Percentiles rank a stretch among this genome's conserved stretches.
Conservation (phyloP, 495 filamentous ascomycete genomes). For the Filosporella fistucella region DNA sequence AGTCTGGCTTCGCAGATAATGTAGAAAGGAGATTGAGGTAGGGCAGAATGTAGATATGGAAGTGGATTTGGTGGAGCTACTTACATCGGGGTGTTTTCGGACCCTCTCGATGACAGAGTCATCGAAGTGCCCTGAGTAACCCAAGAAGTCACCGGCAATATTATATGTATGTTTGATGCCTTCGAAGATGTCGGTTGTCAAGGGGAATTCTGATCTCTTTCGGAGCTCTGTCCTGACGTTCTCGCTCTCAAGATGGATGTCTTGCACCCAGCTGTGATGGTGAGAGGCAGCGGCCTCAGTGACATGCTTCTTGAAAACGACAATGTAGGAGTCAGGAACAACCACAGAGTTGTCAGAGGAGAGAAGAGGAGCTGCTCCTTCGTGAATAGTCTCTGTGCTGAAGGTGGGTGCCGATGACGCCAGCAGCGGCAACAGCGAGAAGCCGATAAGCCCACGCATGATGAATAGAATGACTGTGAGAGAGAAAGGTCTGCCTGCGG, state of each 20-base stretch:
- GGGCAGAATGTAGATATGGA: too few relatives aligned
- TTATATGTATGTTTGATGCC: slow-evolving; percentile 96
- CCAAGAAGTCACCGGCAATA: slow-evolving; percentile 75
- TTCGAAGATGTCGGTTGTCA: slow-evolving; percentile 65
- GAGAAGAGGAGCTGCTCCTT: slow-evolving; percentile 82
- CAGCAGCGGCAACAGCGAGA: slow-evolving; percentile 31
- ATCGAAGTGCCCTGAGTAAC: slow-evolving; percentile 96
- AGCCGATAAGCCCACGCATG: slow-evolving; percentile 25
- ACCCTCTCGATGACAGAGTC: slow-evolving; percentile 89
- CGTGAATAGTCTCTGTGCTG: slow-evolving; percentile 72
- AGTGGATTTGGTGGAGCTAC: slow-evolving; percentile 31
- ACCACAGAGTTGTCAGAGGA: slow-evolving; percentile 68
- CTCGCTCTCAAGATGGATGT: slow-evolving; percentile 63
- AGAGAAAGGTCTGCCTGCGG: slow-evolving; percentile 24
- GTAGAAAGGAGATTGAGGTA: background rate
- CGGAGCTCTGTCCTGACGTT: slow-evolving; percentile 68
- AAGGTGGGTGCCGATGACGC: slow-evolving; percentile 72
- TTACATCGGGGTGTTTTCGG: slow-evolving; percentile 95
- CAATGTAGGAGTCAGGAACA: slow-evolving; percentile 90
- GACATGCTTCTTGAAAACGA: slow-evolving; percentile 98
- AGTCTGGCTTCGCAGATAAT: too few relatives aligned
- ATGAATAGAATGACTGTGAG: slow-evolving; percentile 17
- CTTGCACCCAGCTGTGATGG: slow-evolving; percentile 92
- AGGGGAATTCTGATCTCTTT: slow-evolving; percentile 79
- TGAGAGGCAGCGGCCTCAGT: slow-evolving; percentile 55